These are phyloP conservation scores for Fusarium domesticum DNA, from an alignment of 2,329 filamentous ascomycete genomes.

Conservation along the genomic window DNA sequence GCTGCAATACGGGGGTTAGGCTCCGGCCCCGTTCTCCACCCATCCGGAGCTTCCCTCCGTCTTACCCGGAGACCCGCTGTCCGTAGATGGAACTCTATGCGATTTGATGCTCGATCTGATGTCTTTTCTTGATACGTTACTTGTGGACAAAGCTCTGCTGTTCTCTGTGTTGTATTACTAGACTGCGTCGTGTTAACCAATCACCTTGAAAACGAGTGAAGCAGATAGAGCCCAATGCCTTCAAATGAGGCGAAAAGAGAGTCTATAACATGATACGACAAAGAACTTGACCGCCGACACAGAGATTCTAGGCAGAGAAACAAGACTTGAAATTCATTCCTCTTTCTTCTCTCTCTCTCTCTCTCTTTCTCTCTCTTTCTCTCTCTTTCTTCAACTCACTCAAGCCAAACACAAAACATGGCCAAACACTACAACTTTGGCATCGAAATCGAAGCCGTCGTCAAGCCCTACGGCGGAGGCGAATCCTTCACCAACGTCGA, in stretches of 20 bases:
- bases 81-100: background rate
- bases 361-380: background rate
- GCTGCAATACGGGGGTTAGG: too few relatives aligned
- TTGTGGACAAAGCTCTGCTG: too few relatives aligned
- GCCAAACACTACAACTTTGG: conserved; percentile 40
- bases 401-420: conserved; percentile 20
- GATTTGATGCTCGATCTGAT: background rate
- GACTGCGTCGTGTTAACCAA: too few relatives aligned
- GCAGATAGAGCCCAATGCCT: too few relatives aligned
- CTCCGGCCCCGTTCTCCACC: too few relatives aligned
- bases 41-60: conserved; percentile 7
- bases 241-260: background rate
- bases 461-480: conserved; percentile 36
- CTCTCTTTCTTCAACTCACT: background rate
- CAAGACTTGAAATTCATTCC: too few relatives aligned
- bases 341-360: background rate
- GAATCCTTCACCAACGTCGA: conserved; percentile 39
- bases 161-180: too few relatives aligned
- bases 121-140: conserved; percentile 13
- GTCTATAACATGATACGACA: background rate
- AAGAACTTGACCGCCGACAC: too few relatives aligned
- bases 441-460: conserved; percentile 40
- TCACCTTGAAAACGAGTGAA: too few relatives aligned
- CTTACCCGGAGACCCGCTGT: conserved; percentile 16
- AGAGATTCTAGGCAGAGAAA: background rate